A percentile compares a stretch with the other conserved stretches of the same genome.
phyloP scores from a whole-genome alignment of 129 eudicot species.

The Scalesia atractyloides region DNA sequence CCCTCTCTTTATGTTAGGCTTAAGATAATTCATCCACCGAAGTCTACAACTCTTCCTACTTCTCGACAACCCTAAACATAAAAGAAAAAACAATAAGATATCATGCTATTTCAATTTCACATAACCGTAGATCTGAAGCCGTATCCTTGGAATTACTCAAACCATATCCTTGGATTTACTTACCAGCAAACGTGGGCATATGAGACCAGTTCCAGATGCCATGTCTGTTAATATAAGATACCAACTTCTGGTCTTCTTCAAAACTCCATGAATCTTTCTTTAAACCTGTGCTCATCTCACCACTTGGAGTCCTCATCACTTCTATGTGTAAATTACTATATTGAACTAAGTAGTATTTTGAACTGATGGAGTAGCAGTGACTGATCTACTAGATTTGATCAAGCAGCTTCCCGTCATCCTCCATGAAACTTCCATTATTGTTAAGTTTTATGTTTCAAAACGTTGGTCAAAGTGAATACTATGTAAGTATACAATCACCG shows the following conservation, averaged over 20 bases:
- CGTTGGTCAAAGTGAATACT: slow-evolving; percentile 18
- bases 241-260: slow-evolving; percentile 47
- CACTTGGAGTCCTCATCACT: slow-evolving; percentile 22
- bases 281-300: slow-evolving; percentile 16
- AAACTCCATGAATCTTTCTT: slow-evolving; percentile 29
- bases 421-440: slow-evolving; percentile 8
- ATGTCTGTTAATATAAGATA: slow-evolving; percentile 33
- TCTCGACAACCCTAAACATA: slow-evolving; percentile 35
- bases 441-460: background rate
- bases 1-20: slow-evolving; percentile 36
- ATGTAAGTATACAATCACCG: background rate
- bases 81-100: background rate
- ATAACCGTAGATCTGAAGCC: background rate
- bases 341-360: slow-evolving; percentile 1
- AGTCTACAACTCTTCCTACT: slow-evolving; percentile 56
- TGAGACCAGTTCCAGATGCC: slow-evolving; percentile 47
- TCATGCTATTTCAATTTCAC: background rate
- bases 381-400: background rate
- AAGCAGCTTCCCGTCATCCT: slow-evolving; percentile 11
- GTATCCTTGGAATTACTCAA: no score
- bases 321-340: background rate
- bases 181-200: slow-evolving; percentile 48
- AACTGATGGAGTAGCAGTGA: background rate
- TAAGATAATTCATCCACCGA: slow-evolving; percentile 38
- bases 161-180: background rate